Percentiles rank a stretch among this genome's conserved stretches.
phyloP scores from a whole-genome alignment of 2,329 filamentous ascomycete genomes.

The Emmonsiellopsis sp. region DNA sequence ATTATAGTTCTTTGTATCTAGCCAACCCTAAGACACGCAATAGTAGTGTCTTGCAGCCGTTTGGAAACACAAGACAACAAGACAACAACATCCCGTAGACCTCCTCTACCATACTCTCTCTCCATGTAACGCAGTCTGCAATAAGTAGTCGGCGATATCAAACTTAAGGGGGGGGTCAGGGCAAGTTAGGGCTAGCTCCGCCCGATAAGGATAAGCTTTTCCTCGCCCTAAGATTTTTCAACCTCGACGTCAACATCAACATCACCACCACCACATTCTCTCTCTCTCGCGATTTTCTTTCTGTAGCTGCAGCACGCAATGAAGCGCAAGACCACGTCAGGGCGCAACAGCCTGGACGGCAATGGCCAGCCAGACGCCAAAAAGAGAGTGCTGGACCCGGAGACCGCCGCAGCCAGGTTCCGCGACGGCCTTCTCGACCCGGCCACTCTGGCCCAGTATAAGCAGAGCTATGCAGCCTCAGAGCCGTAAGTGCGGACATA shows the following conservation, averaged over 20 bases:
- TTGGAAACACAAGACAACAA: no score
- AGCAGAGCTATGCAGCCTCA: constrained; percentile 33
- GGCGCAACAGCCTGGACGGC: constrained; percentile 19
- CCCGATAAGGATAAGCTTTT: neutral
- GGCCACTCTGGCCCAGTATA: constrained; percentile 33
- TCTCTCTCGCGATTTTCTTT: neutral
- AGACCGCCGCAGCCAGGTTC: constrained; percentile 33
- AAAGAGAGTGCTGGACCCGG: constrained; percentile 30
- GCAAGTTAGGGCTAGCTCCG: neutral
- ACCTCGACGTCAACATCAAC: neutral
- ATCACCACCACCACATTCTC: neutral
- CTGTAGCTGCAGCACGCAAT: constrained; percentile 14
- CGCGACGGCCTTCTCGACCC: constrained; percentile 36
- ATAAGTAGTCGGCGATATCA: no score
- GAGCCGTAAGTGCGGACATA: constrained; percentile 26
- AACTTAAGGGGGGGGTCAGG: no score
- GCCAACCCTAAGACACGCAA: no score
- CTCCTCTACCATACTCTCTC: no score
- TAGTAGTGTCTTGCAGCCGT: no score
- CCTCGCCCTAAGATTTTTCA: no score
- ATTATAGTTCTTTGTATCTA: no score
- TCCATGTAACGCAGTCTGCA: no score
- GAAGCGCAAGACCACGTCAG: constrained; percentile 36
- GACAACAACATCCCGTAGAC: no score
- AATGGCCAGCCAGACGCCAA: constrained; percentile 29